Base-by-base conservation (phyloP, 139 green algal genomes). In the Chlamydomonas sp. region DNA sequence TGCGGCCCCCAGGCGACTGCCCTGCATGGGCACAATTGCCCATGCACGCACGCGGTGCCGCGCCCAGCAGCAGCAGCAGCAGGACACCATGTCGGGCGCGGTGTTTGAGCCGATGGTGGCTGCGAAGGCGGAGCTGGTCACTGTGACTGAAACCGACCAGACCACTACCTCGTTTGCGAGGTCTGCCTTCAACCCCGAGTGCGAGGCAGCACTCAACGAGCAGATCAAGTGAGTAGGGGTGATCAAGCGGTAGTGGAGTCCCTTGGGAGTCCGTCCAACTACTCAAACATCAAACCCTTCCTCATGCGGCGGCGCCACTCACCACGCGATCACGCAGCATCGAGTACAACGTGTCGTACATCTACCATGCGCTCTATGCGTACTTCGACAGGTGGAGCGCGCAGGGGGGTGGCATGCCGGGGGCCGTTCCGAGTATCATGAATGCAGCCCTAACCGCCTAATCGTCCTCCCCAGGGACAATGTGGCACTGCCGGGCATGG, bases 201-300 rank as follows among this genome's bases (percentile, higher is more conserved):
- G 77, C 60, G 91, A 97, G 79, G 87, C 89, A 1, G 92, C 88
- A 5, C 81, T 98, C 58, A 98, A 98, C 76, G 92, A 97, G 80
- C 93, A 98, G 72, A 96, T 97, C 85, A 98, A 97, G 90, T 96
- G 65, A 82, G 88, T 54, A 26, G 16, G 16, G 43, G 43, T 13
- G 43, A 16, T 13, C 43, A 26, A 54, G 13, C 54, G 16, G 54
- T 10, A 33, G 54, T 62, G 54, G 13, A 5, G 13, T 16, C 24
- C 29, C 26, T 28, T 30, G 47, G 16, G 8, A 48, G 60, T 38
- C 13, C 57, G 13, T 34, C n/a, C n/a, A 16, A 16, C 20, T 33
- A 13, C 57, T n/a, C 26, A 20, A n/a, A 13, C n/a, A 33, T 22
- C 26, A 13, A 16, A 64, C 57, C 57, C 26, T 22, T 33, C 57